Evolutionary conservation across 805 yeast species (phyloP).

Genomic region (Saturnispora hagleri): DNA sequence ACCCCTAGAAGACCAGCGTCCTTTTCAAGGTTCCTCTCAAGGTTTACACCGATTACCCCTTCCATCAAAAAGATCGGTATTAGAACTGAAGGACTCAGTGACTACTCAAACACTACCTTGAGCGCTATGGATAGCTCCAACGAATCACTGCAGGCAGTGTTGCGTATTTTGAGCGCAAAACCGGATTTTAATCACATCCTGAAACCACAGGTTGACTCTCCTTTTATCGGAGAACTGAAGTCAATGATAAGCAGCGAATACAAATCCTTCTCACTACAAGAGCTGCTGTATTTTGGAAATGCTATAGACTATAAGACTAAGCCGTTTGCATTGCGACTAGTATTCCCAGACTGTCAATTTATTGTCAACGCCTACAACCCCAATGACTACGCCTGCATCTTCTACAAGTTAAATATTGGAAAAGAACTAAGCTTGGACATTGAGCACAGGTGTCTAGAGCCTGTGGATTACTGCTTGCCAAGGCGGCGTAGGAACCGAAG

Average conservation of each 20-base stretch:
- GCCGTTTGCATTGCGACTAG: slow-evolving; percentile 26
- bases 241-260: slow-evolving; percentile 2
- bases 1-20: slow-evolving; percentile 1
- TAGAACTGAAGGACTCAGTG: neutral
- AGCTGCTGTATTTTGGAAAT: slow-evolving; percentile 24
- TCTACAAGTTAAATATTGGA: slow-evolving; percentile 26
- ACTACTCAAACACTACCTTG: neutral
- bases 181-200: slow-evolving; percentile 10
- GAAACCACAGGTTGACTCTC: neutral
- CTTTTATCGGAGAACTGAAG: neutral
- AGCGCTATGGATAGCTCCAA: neutral
- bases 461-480: slow-evolving; percentile 26
- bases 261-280: slow-evolving; percentile 24
- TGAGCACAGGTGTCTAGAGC: slow-evolving; percentile 19
- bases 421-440: slow-evolving; percentile 27
- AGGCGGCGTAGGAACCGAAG: slow-evolving; percentile 15
- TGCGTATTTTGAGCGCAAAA: slow-evolving; percentile 3
- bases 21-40: slow-evolving; percentile 2
- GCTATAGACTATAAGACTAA: slow-evolving; percentile 23
- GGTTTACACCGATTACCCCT: neutral
- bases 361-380: slow-evolving; percentile 23
- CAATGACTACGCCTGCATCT: slow-evolving; percentile 20
- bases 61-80: neutral
- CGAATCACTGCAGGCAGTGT: neutral
- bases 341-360: slow-evolving; percentile 23